A percentile compares a stretch with the other conserved stretches of the same genome.
Conservation (phyloP, 345 rosid genomes). For the Eucalyptus shirleyi region DNA sequence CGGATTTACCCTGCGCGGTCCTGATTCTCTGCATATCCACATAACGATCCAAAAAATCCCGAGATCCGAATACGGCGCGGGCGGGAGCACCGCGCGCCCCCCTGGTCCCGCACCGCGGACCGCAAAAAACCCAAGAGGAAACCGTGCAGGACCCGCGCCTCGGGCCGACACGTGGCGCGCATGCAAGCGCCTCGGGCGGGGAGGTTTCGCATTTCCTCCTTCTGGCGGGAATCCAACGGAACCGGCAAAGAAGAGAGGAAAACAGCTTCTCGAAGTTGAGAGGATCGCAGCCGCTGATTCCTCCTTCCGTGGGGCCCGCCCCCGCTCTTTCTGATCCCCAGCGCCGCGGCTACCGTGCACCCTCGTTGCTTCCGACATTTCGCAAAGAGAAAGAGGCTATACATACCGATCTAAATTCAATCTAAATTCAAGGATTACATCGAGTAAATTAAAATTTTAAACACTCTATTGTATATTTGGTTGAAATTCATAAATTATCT, state of each 20-base stretch:
- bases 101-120: not conserved
- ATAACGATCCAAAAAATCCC: not conserved
- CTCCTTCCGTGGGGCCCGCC: not conserved
- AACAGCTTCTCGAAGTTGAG: not conserved
- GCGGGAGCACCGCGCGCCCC: not conserved
- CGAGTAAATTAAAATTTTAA: too few species aligned
- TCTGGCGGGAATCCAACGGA: not conserved
- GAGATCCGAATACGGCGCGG: not conserved
- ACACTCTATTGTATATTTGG: rapidly evolving
- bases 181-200: not conserved
- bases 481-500: too few species aligned
- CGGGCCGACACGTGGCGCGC: not conserved
- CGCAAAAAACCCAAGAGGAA: not conserved
- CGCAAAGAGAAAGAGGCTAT: too few species aligned
- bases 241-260: not conserved
- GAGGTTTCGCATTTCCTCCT: not conserved
- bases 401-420: too few species aligned
- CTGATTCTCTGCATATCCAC: not conserved
- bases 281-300: not conserved
- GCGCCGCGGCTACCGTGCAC: not conserved
- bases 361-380: not conserved
- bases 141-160: not conserved
- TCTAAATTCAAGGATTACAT: too few species aligned
- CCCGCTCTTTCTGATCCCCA: not conserved
- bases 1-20: not conserved